A percentile compares a stretch with the other conserved stretches of the same genome.
Conservation (phyloP, 2,329 filamentous ascomycete genomes). For the Trichoderma koningii region DNA sequence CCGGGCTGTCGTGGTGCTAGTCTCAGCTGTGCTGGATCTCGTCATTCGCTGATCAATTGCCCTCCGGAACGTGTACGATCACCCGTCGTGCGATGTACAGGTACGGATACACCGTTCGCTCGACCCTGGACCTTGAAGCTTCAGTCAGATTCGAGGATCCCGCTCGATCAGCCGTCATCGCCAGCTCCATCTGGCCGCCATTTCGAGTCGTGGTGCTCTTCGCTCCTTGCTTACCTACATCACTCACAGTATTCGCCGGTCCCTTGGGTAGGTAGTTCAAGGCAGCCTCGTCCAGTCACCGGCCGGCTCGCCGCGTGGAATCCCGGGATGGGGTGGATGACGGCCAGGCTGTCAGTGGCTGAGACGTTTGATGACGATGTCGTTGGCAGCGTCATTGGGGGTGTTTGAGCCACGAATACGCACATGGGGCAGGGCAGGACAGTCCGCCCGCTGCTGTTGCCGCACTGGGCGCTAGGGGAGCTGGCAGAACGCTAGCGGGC, state of each 20-base stretch:
- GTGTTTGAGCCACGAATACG: not conserved
- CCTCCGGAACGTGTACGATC: no score
- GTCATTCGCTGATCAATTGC: not conserved
- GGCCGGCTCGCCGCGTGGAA: slow-evolving; percentile 6
- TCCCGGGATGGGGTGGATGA: slow-evolving; percentile 17
- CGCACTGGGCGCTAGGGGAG: slow-evolving; percentile 19
- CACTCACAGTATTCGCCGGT: no score
- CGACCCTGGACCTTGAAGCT: not conserved
- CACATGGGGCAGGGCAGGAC: not conserved
- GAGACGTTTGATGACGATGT: not conserved
- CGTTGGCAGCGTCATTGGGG: not conserved
- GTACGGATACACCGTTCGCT: not conserved
- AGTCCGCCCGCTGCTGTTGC: slow-evolving; percentile 1
- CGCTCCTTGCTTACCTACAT: no score
- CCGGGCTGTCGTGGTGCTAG: no score
- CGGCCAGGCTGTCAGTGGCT: slow-evolving; percentile 20
- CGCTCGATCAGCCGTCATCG: slow-evolving; percentile 5
- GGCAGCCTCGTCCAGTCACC: not conserved
- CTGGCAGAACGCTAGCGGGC: slow-evolving; percentile 11
- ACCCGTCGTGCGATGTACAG: not conserved
- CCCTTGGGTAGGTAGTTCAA: not conserved
- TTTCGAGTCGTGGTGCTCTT: not conserved
- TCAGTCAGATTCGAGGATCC: slow-evolving; percentile 6
- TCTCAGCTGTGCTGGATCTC: not conserved
- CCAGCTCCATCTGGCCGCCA: not conserved